Percentiles rank a stretch among this genome's conserved stretches.
Evolutionary conservation across 169 alveolate species (phyloP).

Genomic region (Pseudocohnilembus persalinus): DNA sequence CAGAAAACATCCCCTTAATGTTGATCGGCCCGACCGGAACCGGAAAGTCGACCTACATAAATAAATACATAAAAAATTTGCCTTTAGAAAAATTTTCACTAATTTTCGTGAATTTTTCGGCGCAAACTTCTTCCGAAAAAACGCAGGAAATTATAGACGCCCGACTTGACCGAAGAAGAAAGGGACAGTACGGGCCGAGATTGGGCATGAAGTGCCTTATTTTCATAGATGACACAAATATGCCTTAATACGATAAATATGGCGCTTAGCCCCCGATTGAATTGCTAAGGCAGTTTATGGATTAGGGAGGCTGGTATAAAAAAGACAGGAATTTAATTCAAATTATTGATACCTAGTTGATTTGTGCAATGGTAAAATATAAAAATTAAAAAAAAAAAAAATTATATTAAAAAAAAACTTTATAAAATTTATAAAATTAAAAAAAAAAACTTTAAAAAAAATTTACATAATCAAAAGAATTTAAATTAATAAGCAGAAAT

Average conservation of each 20-base stretch:
- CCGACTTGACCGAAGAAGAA: conserved; percentile 75
- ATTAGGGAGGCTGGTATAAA: conserved; percentile 71
- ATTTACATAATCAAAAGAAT: too few species aligned
- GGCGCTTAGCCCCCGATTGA: conserved; percentile 84
- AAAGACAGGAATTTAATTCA: conserved; percentile 67
- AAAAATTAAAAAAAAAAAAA: too few species aligned
- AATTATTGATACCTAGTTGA: conserved; percentile 63
- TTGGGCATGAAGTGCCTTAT: conserved; percentile 69
- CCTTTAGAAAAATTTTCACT: conserved; percentile 60
- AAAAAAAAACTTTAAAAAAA: too few species aligned
- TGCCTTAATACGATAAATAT: conserved; percentile 80
- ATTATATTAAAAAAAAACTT: too few species aligned
- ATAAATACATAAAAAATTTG: conserved; percentile 46
- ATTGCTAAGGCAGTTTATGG: conserved; percentile 71
- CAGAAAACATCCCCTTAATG: conserved; percentile 59
- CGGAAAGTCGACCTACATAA: conserved; percentile 71
- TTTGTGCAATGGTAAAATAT: conserved; percentile 79
- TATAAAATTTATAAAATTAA: too few species aligned
- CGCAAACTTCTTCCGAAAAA: conserved; percentile 66
- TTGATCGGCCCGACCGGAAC: conserved; percentile 85
- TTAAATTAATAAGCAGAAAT: too few species aligned
- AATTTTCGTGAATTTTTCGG: conserved; percentile 63
- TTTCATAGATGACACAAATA: conserved; percentile 79
- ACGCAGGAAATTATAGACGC: conserved; percentile 68
- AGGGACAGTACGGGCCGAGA: conserved; percentile 78